A percentile compares a stretch with the other conserved stretches of the same genome.
These are phyloP conservation scores for Gypsophila paniculata DNA, from an alignment of 179 eudicot species.

Conservation along the genomic window DNA sequence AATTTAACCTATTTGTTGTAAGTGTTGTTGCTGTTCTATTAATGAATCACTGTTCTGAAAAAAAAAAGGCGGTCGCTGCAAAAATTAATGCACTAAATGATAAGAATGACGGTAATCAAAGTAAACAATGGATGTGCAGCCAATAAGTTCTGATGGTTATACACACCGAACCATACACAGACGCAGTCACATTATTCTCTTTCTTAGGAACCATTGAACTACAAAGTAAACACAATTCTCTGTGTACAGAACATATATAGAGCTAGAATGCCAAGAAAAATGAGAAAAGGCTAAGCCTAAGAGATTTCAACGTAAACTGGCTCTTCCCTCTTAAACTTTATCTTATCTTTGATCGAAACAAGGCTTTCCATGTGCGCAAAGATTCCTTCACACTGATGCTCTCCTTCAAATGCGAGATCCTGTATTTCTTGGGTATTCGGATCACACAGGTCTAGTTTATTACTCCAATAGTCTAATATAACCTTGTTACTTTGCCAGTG, in stretches of 20 bases:
- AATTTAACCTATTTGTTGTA: no score
- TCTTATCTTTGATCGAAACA: conserved; percentile 11
- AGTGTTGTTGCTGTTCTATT: no score
- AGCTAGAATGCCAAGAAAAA: neutral
- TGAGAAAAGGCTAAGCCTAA: neutral
- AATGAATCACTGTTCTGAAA: no score
- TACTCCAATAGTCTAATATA: neutral
- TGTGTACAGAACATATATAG: no score
- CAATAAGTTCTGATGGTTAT: no score
- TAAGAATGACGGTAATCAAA: no score
- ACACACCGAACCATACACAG: no score
- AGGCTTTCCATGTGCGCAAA: conserved; percentile 12
- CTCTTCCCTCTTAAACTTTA: neutral
- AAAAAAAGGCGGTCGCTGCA: no score
- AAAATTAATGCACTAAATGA: no score
- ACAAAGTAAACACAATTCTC: neutral
- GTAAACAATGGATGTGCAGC: no score
- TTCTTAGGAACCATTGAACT: no score
- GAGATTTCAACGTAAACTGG: neutral
- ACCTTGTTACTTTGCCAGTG: conserved; percentile 19
- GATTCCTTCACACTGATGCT: neutral
- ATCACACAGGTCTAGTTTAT: conserved; percentile 12
- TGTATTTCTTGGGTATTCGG: conserved; percentile 5
- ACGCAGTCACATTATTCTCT: no score
- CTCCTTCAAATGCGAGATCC: neutral